Base-by-base conservation (phyloP, 2,329 filamentous ascomycete genomes). In the Xenoacremonium recifei region DNA sequence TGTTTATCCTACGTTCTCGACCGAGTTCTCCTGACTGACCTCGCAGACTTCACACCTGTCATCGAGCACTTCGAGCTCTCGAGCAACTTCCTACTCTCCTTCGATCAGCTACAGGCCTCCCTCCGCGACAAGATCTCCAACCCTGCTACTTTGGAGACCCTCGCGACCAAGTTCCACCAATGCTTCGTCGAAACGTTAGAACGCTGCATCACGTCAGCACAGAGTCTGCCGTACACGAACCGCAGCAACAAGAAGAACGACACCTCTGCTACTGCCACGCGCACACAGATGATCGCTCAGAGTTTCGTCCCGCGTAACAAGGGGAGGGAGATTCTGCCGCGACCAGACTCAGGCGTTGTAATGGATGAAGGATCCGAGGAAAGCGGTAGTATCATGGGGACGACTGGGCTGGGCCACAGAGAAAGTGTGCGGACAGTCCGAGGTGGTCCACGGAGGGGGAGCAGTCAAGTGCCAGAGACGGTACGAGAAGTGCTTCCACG, bases 31-130 rank as follows among this genome's bases (percentile, higher is more conserved):
- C 7, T 19, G 32, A 34, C 43, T 53, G 27, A 59, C 35, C 6
- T 1, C 2, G 3, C n/a, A 69, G 66, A 67, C 19, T 70, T 63
- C 35, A 66, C 60, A 0, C 67, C 67, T 1, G 66, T 70, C 0
- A 68, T 70, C 13, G 67, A 70, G 42, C 67, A 70, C 34, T 69
- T 70, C 18, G 67, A 70, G 41, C 47, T 70, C 6, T 62, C 63
- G 1, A 44, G 51, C 0, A 54, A 59, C 6, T 69, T 67, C 37
- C 53, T 67, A 10, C 40, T 51, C 11, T 60, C 63, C 1, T 65
- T 70, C 31, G 50, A 63, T 4, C 48, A 51, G 7, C 56, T 70
- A 0, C 62, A 65, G 19, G 27, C 50, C 2, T 63, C 58, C 1
- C 59, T 70, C 1, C 57, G 60, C 25, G 62, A 68, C 47, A 65